A percentile compares a stretch with the other conserved stretches of the same genome.
Evolutionary conservation across 2,329 filamentous ascomycete species (phyloP).

Genomic region (Kalmusia sp.): DNA sequence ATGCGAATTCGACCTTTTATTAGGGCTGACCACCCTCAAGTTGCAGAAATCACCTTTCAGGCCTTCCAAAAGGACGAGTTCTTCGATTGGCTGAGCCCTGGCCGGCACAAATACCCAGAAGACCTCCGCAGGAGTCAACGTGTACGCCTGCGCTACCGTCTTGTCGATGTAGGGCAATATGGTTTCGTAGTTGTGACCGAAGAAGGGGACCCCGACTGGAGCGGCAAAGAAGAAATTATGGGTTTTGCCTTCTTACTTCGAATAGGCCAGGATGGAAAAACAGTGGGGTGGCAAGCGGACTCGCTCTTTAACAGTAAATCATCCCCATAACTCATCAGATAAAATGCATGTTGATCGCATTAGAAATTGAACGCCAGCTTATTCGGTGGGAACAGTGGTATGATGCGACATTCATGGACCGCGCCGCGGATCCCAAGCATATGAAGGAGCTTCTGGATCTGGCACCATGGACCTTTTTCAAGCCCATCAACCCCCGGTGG

Average conservation of each 20-base stretch:
- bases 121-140: slow-evolving; percentile 21
- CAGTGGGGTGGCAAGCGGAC: slow-evolving; percentile 23
- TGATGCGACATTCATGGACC: slow-evolving; percentile 20
- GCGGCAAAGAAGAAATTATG: slow-evolving; percentile 16
- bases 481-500: slow-evolving; percentile 19
- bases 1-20: slow-evolving; percentile 26
- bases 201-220: slow-evolving; percentile 21
- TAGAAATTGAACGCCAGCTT: slow-evolving; percentile 27
- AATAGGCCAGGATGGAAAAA: slow-evolving; percentile 17
- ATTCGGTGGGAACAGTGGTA: slow-evolving; percentile 27
- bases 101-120: slow-evolving; percentile 20
- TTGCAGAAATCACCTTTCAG: slow-evolving; percentile 13
- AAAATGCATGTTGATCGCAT: not conserved
- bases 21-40: slow-evolving; percentile 20
- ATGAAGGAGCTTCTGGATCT: not conserved
- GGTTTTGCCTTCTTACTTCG: slow-evolving; percentile 24
- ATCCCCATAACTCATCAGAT: not conserved
- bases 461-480: slow-evolving; percentile 10
- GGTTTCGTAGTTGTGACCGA: slow-evolving; percentile 27
- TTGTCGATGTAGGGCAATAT: slow-evolving; percentile 19
- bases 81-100: slow-evolving; percentile 24
- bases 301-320: slow-evolving; percentile 18
- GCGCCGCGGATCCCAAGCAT: slow-evolving; percentile 14
- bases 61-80: slow-evolving; percentile 27
- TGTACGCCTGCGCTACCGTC: slow-evolving; percentile 21